Conservation (phyloP, 345 rosid species). For the Ailanthus altissimus region DNA sequence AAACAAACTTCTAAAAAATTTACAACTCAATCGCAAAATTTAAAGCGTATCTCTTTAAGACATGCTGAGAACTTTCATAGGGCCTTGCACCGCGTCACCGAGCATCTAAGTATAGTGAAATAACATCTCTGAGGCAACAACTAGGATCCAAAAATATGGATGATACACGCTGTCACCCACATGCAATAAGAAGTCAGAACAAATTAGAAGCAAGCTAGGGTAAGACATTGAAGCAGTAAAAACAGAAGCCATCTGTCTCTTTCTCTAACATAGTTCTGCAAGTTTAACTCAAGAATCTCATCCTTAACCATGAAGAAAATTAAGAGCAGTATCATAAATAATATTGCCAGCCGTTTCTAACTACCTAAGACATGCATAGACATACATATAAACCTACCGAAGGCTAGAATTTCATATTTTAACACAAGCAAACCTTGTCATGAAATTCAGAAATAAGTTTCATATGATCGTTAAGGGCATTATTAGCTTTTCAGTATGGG, state of each 20-base stretch:
- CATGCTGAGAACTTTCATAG: not conserved
- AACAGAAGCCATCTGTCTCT: not conserved
- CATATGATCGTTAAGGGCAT: not conserved
- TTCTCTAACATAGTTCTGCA: not conserved
- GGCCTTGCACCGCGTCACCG: not conserved
- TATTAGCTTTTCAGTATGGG: not conserved
- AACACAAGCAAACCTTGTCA: not conserved
- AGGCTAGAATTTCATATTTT: not conserved
- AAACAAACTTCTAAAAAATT: not conserved
- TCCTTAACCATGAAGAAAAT: not conserved
- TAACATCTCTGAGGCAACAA: not conserved
- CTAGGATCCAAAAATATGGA: not conserved
- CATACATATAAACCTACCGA: not conserved
- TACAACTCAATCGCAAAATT: slow-evolving; percentile 5
- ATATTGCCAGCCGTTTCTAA: too few relatives aligned
- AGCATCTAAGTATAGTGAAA: not conserved
- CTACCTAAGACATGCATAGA: too few relatives aligned
- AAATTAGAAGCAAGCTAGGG: not conserved
- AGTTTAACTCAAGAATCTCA: not conserved
- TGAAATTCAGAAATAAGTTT: not conserved
- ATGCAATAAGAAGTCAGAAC: not conserved
- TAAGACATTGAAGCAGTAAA: not conserved
- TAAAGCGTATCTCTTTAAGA: not conserved
- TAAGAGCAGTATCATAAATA: too few relatives aligned
- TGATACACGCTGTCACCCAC: not conserved